phyloP scores from a whole-genome alignment of 1,139 yeast species.

The Sugiyamaella japonica region DNA sequence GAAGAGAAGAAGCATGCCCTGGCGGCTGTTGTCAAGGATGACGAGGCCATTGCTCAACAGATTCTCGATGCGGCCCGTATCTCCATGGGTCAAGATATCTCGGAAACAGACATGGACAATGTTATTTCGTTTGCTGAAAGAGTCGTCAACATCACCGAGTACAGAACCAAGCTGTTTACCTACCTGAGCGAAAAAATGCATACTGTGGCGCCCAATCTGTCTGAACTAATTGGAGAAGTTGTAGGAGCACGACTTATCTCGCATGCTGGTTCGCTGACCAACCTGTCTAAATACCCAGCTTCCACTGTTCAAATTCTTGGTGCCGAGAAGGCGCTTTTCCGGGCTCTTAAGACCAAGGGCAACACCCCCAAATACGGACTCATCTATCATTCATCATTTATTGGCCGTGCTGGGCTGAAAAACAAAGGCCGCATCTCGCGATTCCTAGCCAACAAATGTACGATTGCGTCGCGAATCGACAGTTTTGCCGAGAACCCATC shows the following conservation, averaged over 20 bases:
- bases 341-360: conserved; percentile 97
- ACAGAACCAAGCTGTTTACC: conserved; percentile 83
- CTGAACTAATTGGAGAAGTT: conserved; percentile 96
- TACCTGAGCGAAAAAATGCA: conserved; percentile 95
- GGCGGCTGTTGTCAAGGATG: conserved; percentile 87
- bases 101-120: conserved; percentile 89
- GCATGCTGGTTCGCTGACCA: conserved; percentile 96
- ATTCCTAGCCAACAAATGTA: conserved; percentile 97
- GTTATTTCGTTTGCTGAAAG: conserved; percentile 90
- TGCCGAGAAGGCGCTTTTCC: conserved; percentile 97
- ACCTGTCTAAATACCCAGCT: conserved; percentile 96
- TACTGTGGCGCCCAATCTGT: conserved; percentile 95
- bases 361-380: conserved; percentile 98
- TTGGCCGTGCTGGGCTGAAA: conserved; percentile 94
- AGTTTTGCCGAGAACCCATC: conserved; percentile 63
- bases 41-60: conserved; percentile 90
- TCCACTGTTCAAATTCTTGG: conserved; percentile 98
- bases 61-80: conserved; percentile 89
- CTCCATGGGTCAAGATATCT: conserved; percentile 98
- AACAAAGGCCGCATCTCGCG: conserved; percentile 99
- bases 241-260: conserved; percentile 98
- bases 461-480: conserved; percentile 98
- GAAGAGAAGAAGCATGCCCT: conserved; percentile 87
- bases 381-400: conserved; percentile 94
- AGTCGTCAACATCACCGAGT: conserved; percentile 89